Evolutionary conservation across 306 rosid species (phyloP).

Genomic region (Acacia crassicarpa): DNA sequence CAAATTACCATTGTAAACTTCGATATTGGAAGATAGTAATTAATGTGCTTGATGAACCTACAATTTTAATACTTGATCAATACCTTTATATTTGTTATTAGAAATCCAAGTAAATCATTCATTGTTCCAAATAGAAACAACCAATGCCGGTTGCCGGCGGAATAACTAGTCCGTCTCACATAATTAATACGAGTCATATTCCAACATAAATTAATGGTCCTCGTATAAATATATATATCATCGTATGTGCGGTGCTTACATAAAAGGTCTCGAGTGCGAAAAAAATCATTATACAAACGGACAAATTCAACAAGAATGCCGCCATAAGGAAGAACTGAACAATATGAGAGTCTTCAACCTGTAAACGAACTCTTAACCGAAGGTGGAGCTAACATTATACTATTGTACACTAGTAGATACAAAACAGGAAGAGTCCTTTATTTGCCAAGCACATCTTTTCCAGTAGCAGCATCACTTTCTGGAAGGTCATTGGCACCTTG

Average conservation of each 20-base stretch:
- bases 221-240: background rate
- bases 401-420: slow-evolving; percentile 6
- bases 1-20: background rate
- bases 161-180: background rate
- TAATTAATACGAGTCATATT: background rate
- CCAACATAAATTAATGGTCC: background rate
- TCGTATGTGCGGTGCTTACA: background rate
- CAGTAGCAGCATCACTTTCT: slow-evolving; percentile 19
- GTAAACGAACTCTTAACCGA: slow-evolving; percentile 25
- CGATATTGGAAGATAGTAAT: too few species aligned
- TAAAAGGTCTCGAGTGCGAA: background rate
- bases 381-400: slow-evolving; percentile 17
- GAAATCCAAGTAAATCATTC: background rate
- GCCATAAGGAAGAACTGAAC: slow-evolving; percentile 30
- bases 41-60: background rate
- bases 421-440: slow-evolving; percentile 27
- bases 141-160: background rate
- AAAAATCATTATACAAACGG: slow-evolving; percentile 34
- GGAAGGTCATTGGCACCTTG: slow-evolving; percentile 12
- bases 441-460: slow-evolving; percentile 24
- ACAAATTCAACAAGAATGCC: slow-evolving; percentile 26
- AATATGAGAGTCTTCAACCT: slow-evolving; percentile 26
- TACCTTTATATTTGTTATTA: background rate
- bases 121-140: background rate
- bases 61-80: background rate